Base-by-base conservation (phyloP, 1,284 basidiomycete genomes). In the Calocybe gambosa region DNA sequence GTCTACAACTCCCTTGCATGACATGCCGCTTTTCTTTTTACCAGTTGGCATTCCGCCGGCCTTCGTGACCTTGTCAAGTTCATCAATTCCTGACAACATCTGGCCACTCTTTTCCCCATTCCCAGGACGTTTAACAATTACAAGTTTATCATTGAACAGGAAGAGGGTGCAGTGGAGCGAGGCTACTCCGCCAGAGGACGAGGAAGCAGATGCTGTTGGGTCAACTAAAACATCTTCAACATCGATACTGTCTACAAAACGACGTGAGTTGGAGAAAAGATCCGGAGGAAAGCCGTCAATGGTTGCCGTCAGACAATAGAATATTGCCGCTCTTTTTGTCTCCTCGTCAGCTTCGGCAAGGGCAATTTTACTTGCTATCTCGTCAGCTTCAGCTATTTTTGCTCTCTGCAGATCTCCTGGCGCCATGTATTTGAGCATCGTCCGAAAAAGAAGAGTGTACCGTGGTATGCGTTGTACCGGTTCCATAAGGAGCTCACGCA, bases 381-480 rank as follows among this genome's bases (percentile, higher is more conserved):
- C 83, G 54, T 89, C 84, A 0, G 93, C 92, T 58, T 94, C 89
- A n/a, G 83, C 66, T 12, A 99, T 71, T 57, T 87, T 88, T 2
- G 77, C 73, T n/a, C 88, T 77, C 58, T 93, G 90, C 1, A 80
- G 74, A 56, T 94, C 90, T 38, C 74, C 71, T 0, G 77, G 77
- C 9, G 77, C 75, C 86, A 94, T 89, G 58, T 86, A 78, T 64
- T 93, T 93, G 57, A 92, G 74, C 85, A 95, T 94, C 1, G 77
- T 84, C 54, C 92, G 85, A 65, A 97, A 91, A 52, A 99, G 75
- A 19, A 99, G 74, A 1, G 92, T 96, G 67, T 99, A 99, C 47
- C 95, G 77, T 0, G 96, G 94, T 53, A 99, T 92, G 21, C 96
- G 85, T 64, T 99, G 96, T n/a, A 98, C 91, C n/a, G 96, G 96